These are phyloP conservation scores for Botrytis paeoniae DNA, from an alignment of 2,329 filamentous ascomycete species.

Conservation along the genomic window DNA sequence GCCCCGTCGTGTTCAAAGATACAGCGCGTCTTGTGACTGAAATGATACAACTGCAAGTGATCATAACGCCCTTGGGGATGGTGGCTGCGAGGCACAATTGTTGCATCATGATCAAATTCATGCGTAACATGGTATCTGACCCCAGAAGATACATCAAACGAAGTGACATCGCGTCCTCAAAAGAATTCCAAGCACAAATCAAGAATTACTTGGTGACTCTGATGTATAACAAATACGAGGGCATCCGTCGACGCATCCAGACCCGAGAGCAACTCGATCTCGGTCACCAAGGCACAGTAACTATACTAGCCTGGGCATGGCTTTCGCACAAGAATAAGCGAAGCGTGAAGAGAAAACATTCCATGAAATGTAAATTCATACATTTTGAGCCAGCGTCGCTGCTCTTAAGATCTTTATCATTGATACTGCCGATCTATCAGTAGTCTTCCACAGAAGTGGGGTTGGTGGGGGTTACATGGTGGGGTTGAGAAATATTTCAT, in stretches of 20 bases:
- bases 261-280: neutral
- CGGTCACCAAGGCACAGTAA: neutral
- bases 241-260: neutral
- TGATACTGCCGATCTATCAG: neutral
- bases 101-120: neutral
- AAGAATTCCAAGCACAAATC: too few species aligned
- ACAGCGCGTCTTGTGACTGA: neutral
- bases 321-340: neutral
- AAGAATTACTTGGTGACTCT: neutral
- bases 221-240: neutral
- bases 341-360: too few species aligned
- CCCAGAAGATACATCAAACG: too few species aligned
- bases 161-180: neutral
- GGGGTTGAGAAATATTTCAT: constrained; percentile 1
- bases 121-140: neutral
- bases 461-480: neutral
- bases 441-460: constrained; percentile 5
- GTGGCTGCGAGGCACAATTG: neutral
- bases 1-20: too few species aligned
- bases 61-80: neutral
- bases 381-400: neutral
- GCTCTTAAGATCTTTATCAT: neutral
- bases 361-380: neutral
- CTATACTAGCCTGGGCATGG: neutral
- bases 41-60: neutral